These are phyloP conservation scores for Epichloe amarillans DNA, from an alignment of 2,329 filamentous ascomycete genomes.

Conservation along the genomic window DNA sequence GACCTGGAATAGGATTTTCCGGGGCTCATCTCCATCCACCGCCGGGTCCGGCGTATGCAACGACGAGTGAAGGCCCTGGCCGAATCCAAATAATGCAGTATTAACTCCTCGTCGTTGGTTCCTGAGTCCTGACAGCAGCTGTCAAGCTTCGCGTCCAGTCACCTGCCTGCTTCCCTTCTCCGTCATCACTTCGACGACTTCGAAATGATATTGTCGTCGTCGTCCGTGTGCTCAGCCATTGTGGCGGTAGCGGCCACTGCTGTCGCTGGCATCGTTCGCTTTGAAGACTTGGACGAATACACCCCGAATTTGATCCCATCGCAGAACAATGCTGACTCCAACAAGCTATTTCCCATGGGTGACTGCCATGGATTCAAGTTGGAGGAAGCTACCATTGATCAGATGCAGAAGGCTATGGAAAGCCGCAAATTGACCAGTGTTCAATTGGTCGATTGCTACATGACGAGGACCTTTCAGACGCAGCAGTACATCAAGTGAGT, in stretches of 20 bases:
- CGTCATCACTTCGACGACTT: neutral
- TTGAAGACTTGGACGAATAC: conserved; percentile 10
- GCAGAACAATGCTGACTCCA: conserved; percentile 22
- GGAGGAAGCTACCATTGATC: conserved; percentile 57
- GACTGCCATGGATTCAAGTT: conserved; percentile 45
- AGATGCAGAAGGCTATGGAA: conserved; percentile 46
- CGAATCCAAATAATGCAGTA: no score
- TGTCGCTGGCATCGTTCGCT: neutral
- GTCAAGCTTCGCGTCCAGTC: neutral
- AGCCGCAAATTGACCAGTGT: conserved; percentile 42
- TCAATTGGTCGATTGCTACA: conserved; percentile 48
- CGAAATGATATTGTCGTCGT: conserved; percentile 1
- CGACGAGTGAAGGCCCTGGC: no score
- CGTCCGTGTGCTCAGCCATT: neutral
- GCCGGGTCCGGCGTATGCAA: neutral
- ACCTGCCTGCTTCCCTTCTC: neutral
- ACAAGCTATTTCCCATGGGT: conserved; percentile 45
- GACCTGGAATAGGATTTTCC: neutral
- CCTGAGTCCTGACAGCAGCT: neutral
- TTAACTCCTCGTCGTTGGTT: neutral
- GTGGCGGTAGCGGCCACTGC: conserved; percentile 1
- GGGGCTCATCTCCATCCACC: neutral
- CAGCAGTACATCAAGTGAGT: conserved; percentile 49
- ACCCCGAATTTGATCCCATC: conserved; percentile 21
- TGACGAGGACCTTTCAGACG: conserved; percentile 46